Evolutionary conservation across 78 protist genomes (phyloP).

Genomic region (Carpediemonas membranifera): DNA sequence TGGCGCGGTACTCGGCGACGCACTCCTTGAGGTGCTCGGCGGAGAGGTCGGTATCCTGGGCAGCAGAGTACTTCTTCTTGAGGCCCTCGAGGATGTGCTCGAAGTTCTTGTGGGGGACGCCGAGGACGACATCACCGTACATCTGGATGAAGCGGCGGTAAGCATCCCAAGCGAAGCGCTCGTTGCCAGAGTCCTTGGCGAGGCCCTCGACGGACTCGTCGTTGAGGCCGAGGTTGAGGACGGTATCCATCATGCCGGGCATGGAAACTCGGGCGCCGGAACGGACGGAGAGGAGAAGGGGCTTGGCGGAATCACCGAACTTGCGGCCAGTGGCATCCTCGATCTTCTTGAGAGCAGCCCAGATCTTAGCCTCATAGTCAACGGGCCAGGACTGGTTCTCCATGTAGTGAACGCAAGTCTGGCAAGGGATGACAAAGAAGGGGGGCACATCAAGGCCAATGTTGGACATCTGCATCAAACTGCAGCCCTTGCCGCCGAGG

Average conservation of each 20-base stretch:
- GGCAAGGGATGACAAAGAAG: slow-evolving; percentile 56
- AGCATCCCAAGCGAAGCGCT: slow-evolving; percentile 53
- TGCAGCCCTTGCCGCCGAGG: not conserved
- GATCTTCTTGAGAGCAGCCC: too few species aligned
- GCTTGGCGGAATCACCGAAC: slow-evolving; percentile 41
- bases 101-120: slow-evolving; percentile 23
- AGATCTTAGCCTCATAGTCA: too few species aligned
- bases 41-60: slow-evolving; percentile 36
- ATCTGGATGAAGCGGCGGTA: slow-evolving; percentile 61
- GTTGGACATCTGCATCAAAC: not conserved
- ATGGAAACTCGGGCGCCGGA: slow-evolving; percentile 51
- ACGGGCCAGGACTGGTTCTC: too few species aligned
- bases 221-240: slow-evolving; percentile 64
- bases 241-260: slow-evolving; percentile 64
- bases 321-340: too few species aligned
- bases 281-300: slow-evolving; percentile 59
- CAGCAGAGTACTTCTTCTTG: slow-evolving; percentile 10
- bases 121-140: slow-evolving; percentile 53
- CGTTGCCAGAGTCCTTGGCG: slow-evolving; percentile 25
- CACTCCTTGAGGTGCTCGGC: slow-evolving; percentile 35
- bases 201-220: slow-evolving; percentile 22
- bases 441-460: slow-evolving; percentile 54
- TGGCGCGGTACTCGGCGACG: slow-evolving; percentile 11
- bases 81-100: slow-evolving; percentile 27
- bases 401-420: slow-evolving; percentile 26